Conservation (phyloP, 2,329 filamentous ascomycete species). For the Pestalotiopsis sp. region DNA sequence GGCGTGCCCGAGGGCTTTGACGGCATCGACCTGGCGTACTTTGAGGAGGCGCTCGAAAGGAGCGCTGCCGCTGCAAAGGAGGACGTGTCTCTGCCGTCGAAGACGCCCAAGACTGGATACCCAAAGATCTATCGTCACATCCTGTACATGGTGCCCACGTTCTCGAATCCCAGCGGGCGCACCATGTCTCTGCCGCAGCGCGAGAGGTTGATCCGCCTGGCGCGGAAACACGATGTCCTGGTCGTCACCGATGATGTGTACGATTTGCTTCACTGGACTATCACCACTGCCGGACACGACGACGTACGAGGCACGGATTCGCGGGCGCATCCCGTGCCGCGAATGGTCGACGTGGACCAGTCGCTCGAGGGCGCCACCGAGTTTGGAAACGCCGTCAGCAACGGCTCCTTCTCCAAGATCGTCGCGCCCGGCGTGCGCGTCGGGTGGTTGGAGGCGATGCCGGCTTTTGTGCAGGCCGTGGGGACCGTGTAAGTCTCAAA, state of each 20-base stretch:
- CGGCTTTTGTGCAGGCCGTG: conserved; percentile 53
- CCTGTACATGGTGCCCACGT: conserved; percentile 70
- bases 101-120: conserved; percentile 40
- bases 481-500: neutral
- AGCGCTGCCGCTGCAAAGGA: too few species aligned
- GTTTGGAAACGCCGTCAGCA: conserved; percentile 66
- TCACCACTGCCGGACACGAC: neutral
- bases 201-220: neutral
- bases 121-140: conserved; percentile 45
- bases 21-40: conserved; percentile 59
- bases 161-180: conserved; percentile 66
- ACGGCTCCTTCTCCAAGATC: conserved; percentile 68
- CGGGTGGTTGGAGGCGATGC: conserved; percentile 53
- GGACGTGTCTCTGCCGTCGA: too few species aligned
- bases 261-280: neutral
- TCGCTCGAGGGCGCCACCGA: conserved; percentile 57
- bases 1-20: conserved; percentile 61
- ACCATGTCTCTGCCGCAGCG: conserved; percentile 2
- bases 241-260: neutral
- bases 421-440: conserved; percentile 61
- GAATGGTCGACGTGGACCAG: conserved; percentile 64
- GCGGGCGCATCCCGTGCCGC: conserved; percentile 38
- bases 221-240: neutral
- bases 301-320: too few species aligned
- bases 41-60: conserved; percentile 32